phyloP scores from a whole-genome alignment of 2,329 filamentous ascomycete genomes.

The Bipolaris gigantea region DNA sequence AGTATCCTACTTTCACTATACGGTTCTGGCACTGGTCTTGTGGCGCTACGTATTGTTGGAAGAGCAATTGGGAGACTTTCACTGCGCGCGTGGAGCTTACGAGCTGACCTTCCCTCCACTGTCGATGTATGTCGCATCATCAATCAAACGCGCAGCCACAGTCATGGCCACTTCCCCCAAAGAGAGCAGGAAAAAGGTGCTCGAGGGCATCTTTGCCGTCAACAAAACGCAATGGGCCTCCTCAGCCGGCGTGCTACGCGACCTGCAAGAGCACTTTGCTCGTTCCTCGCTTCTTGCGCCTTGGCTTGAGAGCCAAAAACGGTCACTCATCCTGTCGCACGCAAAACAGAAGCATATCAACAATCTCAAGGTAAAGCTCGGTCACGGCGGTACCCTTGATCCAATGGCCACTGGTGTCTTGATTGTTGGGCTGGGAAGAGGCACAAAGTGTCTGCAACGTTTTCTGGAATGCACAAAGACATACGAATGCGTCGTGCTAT shows the following conservation, averaged over 20 bases:
- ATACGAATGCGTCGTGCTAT: constrained; percentile 87
- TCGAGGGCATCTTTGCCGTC: constrained; percentile 74
- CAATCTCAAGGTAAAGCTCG: constrained; percentile 76
- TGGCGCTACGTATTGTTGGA: too few relatives aligned
- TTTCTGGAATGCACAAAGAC: constrained; percentile 91
- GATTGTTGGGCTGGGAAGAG: constrained; percentile 82
- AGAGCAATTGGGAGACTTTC: background rate
- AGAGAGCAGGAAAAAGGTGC: constrained; percentile 48
- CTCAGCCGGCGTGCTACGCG: constrained; percentile 87
- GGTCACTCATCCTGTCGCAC: constrained; percentile 57
- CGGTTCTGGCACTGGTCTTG: too few relatives aligned
- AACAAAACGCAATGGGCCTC: constrained; percentile 87
- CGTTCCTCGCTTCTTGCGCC: constrained; percentile 77
- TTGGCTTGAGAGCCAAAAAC: constrained; percentile 68
- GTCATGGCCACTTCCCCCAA: constrained; percentile 32
- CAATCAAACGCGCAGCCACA: constrained; percentile 17
- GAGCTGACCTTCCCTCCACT: constrained; percentile 3
- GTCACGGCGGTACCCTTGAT: constrained; percentile 93
- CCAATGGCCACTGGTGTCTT: constrained; percentile 92
- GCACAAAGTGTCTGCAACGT: constrained; percentile 77
- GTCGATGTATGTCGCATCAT: constrained; percentile 28
- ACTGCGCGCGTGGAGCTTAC: constrained; percentile 1
- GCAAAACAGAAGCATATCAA: constrained; percentile 59
- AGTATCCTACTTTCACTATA: too few relatives aligned
- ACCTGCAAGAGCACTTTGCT: constrained; percentile 83